These are phyloP conservation scores for Rosa chinensis DNA, from an alignment of 306 rosid genomes.

Conservation along the genomic window DNA sequence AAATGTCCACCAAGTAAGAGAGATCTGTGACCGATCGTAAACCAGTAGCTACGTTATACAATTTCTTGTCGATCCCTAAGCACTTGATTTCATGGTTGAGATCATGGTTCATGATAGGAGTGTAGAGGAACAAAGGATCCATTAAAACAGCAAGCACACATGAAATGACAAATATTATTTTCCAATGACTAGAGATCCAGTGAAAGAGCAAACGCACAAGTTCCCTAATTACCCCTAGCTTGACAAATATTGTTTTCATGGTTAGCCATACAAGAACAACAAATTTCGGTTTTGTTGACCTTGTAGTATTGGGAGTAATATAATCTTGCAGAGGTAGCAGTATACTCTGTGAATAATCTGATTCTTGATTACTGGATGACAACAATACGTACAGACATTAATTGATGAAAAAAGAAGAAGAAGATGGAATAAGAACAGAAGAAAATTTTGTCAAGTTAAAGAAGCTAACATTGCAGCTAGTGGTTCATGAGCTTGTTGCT, in stretches of 20 bases:
- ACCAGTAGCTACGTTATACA: not conserved
- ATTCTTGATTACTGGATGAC: not conserved
- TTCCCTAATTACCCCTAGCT: not conserved
- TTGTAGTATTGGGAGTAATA: not conserved
- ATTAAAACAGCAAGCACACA: not conserved
- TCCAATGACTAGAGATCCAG: not conserved
- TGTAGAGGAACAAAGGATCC: slow-evolving; percentile 4
- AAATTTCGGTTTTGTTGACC: not conserved
- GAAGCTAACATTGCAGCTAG: not conserved
- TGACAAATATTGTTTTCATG: not conserved
- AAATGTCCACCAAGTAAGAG: not conserved
- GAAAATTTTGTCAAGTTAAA: not conserved
- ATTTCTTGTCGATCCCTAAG: not conserved
- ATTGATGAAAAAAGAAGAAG: too few relatives aligned
- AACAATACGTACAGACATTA: not conserved
- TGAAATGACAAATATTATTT: not conserved
- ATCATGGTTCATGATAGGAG: not conserved
- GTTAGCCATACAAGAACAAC: not conserved
- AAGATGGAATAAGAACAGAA: too few relatives aligned
- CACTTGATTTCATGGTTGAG: not conserved
- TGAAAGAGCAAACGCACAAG: not conserved
- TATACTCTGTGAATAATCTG: not conserved
- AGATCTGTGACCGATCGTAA: not conserved
- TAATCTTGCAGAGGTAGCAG: not conserved
- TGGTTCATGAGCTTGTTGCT: not conserved